Percentiles rank a stretch among this genome's conserved stretches.
Evolutionary conservation across 2,329 filamentous ascomycete species (phyloP).

Genomic region (Ceratocystiopsis sp.): DNA sequence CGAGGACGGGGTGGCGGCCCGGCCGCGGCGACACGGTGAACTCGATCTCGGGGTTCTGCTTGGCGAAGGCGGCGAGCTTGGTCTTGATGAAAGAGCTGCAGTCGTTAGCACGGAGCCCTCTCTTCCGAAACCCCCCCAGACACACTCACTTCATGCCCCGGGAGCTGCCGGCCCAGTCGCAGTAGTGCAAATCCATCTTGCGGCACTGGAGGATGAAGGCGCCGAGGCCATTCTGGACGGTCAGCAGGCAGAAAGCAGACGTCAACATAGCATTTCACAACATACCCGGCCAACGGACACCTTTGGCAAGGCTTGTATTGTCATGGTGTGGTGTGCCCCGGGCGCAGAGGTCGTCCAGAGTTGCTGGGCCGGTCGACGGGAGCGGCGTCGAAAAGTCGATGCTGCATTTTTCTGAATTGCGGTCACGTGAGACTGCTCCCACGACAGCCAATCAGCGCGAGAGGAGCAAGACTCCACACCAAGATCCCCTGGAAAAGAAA

Average conservation of each 20-base stretch:
- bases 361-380: no score
- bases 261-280: neutral
- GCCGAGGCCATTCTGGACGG: slow-evolving; percentile 72
- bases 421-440: no score
- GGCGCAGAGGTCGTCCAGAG: no score
- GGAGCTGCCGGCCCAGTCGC: slow-evolving; percentile 88
- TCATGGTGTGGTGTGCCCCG: slow-evolving; percentile 7
- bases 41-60: slow-evolving; percentile 72
- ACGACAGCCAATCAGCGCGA: no score
- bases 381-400: neutral
- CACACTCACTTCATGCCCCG: slow-evolving; percentile 72
- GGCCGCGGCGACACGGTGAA: slow-evolving; percentile 82
- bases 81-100: slow-evolving; percentile 64
- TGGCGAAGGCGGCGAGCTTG: slow-evolving; percentile 60
- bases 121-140: no score
- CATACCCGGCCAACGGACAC: slow-evolving; percentile 11
- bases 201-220: slow-evolving; percentile 97
- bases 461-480: no score
- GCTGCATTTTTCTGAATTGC: neutral
- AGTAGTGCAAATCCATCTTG: slow-evolving; percentile 90
- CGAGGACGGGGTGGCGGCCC: slow-evolving; percentile 74
- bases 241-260: neutral
- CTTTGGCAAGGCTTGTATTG: slow-evolving; percentile 9
- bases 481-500: no score
- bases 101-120: slow-evolving; percentile 2